Evolutionary conservation across 495 filamentous ascomycete genomes (phyloP), one percentile per base, ranked within the genome.

Genomic region (Neurospora sp.): DNA sequence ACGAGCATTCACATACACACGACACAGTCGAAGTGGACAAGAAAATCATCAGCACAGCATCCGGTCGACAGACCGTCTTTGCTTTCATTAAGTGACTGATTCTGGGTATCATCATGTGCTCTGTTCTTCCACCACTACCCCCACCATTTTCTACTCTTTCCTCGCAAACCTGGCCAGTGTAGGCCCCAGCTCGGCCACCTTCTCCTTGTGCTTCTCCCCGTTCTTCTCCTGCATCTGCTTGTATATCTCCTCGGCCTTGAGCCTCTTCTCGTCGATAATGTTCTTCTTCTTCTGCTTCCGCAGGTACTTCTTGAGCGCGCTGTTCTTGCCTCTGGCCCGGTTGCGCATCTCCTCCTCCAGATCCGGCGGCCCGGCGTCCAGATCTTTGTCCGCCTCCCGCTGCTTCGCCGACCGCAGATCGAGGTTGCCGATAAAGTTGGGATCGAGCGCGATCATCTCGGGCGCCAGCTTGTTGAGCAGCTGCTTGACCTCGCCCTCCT

Each of bases 371-470:
- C 89, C 89, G 39, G 85, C 84, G 76, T 97, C 94, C 42, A 92
- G 85, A 80, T 96, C 90, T 76, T 87, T 87, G 78, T 94, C 91
- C 70, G 89, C 88, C 78, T 89, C 88, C 39, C 88, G 86, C 83
- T 93, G 89, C 82, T 91, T 84, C 75, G 91, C 89, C 70, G 89
- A 91, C 78, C 90, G 85, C 44, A 92, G 85, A 80, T 98, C 93
- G 39, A 99, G 85, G 48, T 88, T 92, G 41, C 96, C 96, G 75
- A 99, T 88, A 78, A 92, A 94, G 81, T 93, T 91, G 53, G 96
- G 96, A 74, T 98, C 90, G 3, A 98, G 84, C 10, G 93, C 92
- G 69, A 99, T 99, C 95, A 98, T 99, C 77, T 97, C 96, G 14
- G 96, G 95, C 77, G 94, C 90, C 45, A 99, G 84, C 85, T 99